Conservation (phyloP, 495 filamentous ascomycete species). For the Penicillium verhagenii region DNA sequence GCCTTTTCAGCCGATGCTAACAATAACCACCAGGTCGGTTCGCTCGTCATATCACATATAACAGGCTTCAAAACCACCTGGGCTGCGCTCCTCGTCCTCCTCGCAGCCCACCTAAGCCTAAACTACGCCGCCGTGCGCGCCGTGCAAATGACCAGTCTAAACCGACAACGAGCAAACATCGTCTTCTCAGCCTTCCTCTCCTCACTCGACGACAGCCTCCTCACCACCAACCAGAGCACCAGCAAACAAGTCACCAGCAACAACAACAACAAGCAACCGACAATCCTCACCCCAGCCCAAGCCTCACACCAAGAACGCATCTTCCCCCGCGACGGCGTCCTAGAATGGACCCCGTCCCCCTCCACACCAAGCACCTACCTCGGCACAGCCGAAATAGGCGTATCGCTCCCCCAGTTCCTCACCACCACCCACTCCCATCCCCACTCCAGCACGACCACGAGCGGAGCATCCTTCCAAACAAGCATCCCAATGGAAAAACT, state of each 20-base stretch:
- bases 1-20: no score
- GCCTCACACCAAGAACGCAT: constrained; percentile 68
- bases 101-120: constrained; percentile 70
- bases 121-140: constrained; percentile 85
- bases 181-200: constrained; percentile 54
- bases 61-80: constrained; percentile 71
- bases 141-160: constrained; percentile 82
- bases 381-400: constrained; percentile 30
- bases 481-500: constrained; percentile 19
- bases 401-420: constrained; percentile 32
- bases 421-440: background rate
- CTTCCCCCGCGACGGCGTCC: constrained; percentile 61
- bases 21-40: constrained; percentile 57
- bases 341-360: constrained; percentile 51
- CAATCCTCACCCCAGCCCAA: constrained; percentile 59
- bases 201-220: background rate
- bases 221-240: background rate
- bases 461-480: constrained; percentile 8
- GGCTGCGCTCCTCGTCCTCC: constrained; percentile 67
- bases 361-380: constrained; percentile 8
- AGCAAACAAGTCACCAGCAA: background rate
- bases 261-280: background rate
- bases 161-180: constrained; percentile 82
- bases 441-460: no score
- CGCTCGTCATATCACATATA: constrained; percentile 73